These are phyloP conservation scores for Pseudogymnoascus verrucosus DNA, from an alignment of 2,329 filamentous ascomycete genomes.

Conservation along the genomic window DNA sequence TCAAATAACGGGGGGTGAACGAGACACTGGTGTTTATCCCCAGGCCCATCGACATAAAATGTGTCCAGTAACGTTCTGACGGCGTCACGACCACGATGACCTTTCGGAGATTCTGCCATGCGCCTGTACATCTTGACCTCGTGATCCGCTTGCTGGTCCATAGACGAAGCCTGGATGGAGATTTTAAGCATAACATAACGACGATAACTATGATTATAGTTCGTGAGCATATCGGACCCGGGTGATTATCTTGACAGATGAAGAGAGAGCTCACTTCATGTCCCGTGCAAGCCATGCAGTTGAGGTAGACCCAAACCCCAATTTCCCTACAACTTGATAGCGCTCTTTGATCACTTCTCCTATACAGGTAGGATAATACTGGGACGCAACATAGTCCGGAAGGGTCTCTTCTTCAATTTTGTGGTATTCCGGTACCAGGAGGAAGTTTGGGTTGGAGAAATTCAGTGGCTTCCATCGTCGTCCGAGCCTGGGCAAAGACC, in stretches of 20 bases:
- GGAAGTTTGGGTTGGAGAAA: constrained; percentile 3
- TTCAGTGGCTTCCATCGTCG: not conserved
- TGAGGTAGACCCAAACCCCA: constrained; percentile 18
- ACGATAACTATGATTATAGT: constrained; percentile 14
- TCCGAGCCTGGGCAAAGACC: not conserved
- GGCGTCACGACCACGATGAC: constrained; percentile 27
- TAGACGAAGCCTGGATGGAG: constrained; percentile 13
- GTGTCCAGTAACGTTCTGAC: constrained; percentile 32
- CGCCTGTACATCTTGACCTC: constrained; percentile 38
- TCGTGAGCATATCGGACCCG: constrained; percentile 4
- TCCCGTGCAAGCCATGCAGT: constrained; percentile 19
- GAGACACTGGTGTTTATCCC: constrained; percentile 31
- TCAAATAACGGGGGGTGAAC: constrained; percentile 32
- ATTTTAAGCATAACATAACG: constrained; percentile 19
- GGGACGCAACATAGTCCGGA: not conserved
- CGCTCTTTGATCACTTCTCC: constrained; percentile 14
- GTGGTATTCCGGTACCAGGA: not conserved
- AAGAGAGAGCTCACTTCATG: constrained; percentile 14
- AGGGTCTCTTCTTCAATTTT: not conserved
- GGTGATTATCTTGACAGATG: constrained; percentile 14
- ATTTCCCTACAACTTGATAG: constrained; percentile 19
- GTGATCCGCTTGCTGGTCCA: constrained; percentile 16
- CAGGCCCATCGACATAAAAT: constrained; percentile 31
- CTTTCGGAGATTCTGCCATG: constrained; percentile 24
- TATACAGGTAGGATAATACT: constrained; percentile 16